phyloP scores from a whole-genome alignment of 306 rosid species.

The Vicia sativa region DNA sequence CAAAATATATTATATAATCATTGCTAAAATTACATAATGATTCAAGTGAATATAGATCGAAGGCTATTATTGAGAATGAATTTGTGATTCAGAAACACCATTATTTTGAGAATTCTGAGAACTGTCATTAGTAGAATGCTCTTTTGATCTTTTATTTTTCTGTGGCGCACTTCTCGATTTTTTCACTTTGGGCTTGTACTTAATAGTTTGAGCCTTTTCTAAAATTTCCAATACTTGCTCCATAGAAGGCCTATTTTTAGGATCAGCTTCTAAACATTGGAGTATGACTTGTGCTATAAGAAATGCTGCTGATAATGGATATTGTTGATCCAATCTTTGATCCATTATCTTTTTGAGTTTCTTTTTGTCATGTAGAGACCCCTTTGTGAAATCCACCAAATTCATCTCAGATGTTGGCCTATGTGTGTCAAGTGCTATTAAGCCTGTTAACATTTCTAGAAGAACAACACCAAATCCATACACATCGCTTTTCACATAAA shows the following conservation, averaged over 20 bases:
- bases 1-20: neutral
- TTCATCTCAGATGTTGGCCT: conserved; percentile 38
- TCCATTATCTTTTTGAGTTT: conserved; percentile 60
- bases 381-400: conserved; percentile 52
- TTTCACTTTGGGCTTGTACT: conserved; percentile 40
- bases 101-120: neutral
- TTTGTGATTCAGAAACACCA: neutral
- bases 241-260: conserved; percentile 69
- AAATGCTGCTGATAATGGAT: conserved; percentile 50
- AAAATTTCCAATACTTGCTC: conserved; percentile 50
- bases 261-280: conserved; percentile 63
- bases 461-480: conserved; percentile 90
- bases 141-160: neutral
- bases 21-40: neutral
- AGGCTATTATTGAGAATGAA: conserved; percentile 9
- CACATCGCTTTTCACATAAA: conserved; percentile 83
- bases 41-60: too few relatives aligned
- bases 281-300: conserved; percentile 50
- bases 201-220: conserved; percentile 38
- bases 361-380: conserved; percentile 48
- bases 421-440: conserved; percentile 52
- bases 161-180: conserved; percentile 23
- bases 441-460: conserved; percentile 73
- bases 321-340: conserved; percentile 39
- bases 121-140: neutral